phyloP scores from a whole-genome alignment of 495 filamentous ascomycete genomes.

The Penicillium tannophilum region DNA sequence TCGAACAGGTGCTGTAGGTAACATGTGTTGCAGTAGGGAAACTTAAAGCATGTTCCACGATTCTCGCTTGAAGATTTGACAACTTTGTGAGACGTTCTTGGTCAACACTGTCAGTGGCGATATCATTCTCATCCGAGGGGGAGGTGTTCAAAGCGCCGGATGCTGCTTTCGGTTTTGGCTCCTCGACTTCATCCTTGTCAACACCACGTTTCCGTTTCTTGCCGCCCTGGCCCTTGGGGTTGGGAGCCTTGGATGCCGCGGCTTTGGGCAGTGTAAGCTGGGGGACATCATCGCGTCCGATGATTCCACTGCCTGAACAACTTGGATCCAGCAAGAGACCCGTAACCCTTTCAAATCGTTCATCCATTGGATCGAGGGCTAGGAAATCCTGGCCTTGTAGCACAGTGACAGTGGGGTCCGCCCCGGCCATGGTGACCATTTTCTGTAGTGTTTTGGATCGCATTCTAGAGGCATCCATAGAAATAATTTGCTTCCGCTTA shows the following conservation, averaged over 20 bases:
- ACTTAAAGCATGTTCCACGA: slow-evolving; percentile 78
- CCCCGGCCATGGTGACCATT: slow-evolving; percentile 80
- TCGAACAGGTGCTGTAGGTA: slow-evolving; percentile 90
- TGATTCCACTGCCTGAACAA: slow-evolving; percentile 92
- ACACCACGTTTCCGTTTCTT: slow-evolving; percentile 48
- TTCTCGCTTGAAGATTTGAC: slow-evolving; percentile 72
- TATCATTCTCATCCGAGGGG: slow-evolving; percentile 41
- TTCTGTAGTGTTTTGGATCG: slow-evolving; percentile 74
- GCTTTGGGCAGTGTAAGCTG: slow-evolving; percentile 51
- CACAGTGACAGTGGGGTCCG: slow-evolving; percentile 62
- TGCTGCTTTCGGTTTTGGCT: slow-evolving; percentile 17
- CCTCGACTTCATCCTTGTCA: slow-evolving; percentile 27
- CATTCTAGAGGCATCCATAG: slow-evolving; percentile 44
- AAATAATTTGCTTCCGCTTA: slow-evolving; percentile 36
- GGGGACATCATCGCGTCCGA: slow-evolving; percentile 77
- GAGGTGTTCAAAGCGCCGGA: slow-evolving; percentile 19
- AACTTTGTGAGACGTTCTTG: slow-evolving; percentile 65
- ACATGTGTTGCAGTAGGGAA: slow-evolving; percentile 79
- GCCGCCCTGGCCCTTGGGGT: slow-evolving; percentile 31
- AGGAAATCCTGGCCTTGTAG: slow-evolving; percentile 79
- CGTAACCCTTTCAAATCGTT: slow-evolving; percentile 58
- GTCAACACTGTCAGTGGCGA: slow-evolving; percentile 26
- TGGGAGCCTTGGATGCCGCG: slow-evolving; percentile 18
- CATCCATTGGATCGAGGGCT: slow-evolving; percentile 61
- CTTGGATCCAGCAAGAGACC: slow-evolving; percentile 87